Conservation (phyloP, 352 stramenopile species). For the Elongisporangium undulatum region DNA sequence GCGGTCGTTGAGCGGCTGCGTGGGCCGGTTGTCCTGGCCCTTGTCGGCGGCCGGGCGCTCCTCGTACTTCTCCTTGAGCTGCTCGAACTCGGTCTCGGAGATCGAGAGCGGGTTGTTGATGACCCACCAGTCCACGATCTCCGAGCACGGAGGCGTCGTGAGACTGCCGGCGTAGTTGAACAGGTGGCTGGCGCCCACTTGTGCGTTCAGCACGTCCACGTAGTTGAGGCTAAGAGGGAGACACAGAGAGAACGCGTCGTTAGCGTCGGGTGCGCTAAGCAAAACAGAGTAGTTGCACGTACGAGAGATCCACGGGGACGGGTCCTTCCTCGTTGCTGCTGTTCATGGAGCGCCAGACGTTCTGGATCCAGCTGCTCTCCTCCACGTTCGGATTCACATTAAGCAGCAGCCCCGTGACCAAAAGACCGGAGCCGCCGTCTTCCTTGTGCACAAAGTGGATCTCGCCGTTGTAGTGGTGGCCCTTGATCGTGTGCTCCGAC, state of each 20-base stretch:
- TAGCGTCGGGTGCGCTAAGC: neutral
- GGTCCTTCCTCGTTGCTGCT: constrained; percentile 11
- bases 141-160: constrained; percentile 50
- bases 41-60: constrained; percentile 27
- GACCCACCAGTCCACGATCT: constrained; percentile 61
- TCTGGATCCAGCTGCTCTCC: constrained; percentile 43
- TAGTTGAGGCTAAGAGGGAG: constrained; percentile 49
- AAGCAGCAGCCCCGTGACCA: constrained; percentile 40
- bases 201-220: constrained; percentile 40
- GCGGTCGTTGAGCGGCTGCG: constrained; percentile 43
- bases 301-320: constrained; percentile 31
- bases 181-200: constrained; percentile 49
- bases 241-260: neutral
- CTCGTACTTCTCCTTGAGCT: constrained; percentile 26
- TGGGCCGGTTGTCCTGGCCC: constrained; percentile 42
- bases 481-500: constrained; percentile 42
- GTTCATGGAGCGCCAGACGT: constrained; percentile 37
- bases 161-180: constrained; percentile 65
- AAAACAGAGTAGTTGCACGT: constrained; percentile 6
- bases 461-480: constrained; percentile 38
- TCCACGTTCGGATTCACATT: constrained; percentile 21
- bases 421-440: constrained; percentile 13
- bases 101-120: constrained; percentile 52
- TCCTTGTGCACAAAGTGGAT: constrained; percentile 53
- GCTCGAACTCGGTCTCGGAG: constrained; percentile 23